Evolutionary conservation across 768 basidiomycete species (phyloP).

Genomic region (Lactarius hatsudake): DNA sequence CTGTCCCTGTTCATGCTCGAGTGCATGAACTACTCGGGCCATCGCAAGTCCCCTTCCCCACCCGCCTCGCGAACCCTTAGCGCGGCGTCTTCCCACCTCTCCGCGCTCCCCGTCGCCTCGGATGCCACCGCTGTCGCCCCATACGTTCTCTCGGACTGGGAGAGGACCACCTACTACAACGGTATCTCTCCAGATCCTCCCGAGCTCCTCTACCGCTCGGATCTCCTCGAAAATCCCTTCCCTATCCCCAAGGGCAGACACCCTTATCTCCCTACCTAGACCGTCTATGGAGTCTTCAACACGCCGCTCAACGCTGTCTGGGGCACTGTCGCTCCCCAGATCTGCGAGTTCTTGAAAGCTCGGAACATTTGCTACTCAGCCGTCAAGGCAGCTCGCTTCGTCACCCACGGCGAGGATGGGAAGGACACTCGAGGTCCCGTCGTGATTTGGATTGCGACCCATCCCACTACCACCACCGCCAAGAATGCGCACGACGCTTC

Average conservation of each 20-base stretch:
- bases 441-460: constrained; percentile 28
- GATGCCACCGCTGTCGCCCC: too few species aligned
- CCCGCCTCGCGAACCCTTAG: too few species aligned
- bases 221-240: constrained; percentile 11
- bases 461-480: constrained; percentile 28
- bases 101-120: too few species aligned
- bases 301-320: constrained; percentile 19
- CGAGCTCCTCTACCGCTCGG: too few species aligned
- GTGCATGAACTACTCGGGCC: too few species aligned
- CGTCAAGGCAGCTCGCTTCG: background rate
- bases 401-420: constrained; percentile 6
- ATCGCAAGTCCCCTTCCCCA: too few species aligned
- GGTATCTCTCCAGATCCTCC: constrained; percentile 7
- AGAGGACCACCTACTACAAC: constrained; percentile 4
- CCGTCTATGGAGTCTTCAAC: constrained; percentile 20
- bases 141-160: background rate
- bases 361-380: background rate
- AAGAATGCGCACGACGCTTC: constrained; percentile 27
- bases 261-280: constrained; percentile 13
- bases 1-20: too few species aligned
- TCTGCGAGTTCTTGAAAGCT: background rate
- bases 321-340: constrained; percentile 21
- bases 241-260: constrained; percentile 7
- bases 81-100: too few species aligned
- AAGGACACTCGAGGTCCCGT: constrained; percentile 28